These are phyloP conservation scores for Cardamine occulta DNA, from an alignment of 345 rosid genomes.

Conservation along the genomic window DNA sequence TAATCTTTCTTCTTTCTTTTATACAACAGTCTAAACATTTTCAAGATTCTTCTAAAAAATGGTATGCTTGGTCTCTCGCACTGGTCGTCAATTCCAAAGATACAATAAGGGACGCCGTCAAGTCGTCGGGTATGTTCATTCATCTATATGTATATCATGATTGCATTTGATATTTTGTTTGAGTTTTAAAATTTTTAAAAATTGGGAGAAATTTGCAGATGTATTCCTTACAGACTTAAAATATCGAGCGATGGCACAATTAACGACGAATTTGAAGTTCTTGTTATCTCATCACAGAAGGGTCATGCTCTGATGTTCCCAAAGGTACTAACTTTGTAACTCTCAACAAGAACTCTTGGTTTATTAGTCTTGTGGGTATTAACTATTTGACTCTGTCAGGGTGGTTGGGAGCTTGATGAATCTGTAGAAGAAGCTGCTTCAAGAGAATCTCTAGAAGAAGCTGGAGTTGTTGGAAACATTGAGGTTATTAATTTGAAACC, in stretches of 20 bases:
- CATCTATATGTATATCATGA: neutral
- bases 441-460: conserved; percentile 82
- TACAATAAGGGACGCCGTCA: conserved; percentile 76
- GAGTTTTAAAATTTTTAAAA: neutral
- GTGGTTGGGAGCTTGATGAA: conserved; percentile 98
- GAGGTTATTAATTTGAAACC: conserved; percentile 54
- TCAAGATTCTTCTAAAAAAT: conserved; percentile 37
- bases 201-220: conserved; percentile 46
- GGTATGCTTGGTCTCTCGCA: conserved; percentile 72
- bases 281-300: conserved; percentile 80
- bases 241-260: conserved; percentile 41
- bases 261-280: conserved; percentile 63
- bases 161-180: neutral
- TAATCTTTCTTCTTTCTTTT: conserved; percentile 9
- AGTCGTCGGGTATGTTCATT: conserved; percentile 75
- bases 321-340: conserved; percentile 52
- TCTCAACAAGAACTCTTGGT: neutral
- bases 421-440: conserved; percentile 76
- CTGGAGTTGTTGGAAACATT: conserved; percentile 78
- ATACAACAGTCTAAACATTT: neutral
- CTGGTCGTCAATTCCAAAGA: conserved; percentile 76
- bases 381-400: conserved; percentile 45
- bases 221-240: conserved; percentile 76
- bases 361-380: neutral
- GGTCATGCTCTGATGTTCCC: conserved; percentile 86